phyloP scores from a whole-genome alignment of 176 grass and related monocot species.

The Carex myosuroides region DNA sequence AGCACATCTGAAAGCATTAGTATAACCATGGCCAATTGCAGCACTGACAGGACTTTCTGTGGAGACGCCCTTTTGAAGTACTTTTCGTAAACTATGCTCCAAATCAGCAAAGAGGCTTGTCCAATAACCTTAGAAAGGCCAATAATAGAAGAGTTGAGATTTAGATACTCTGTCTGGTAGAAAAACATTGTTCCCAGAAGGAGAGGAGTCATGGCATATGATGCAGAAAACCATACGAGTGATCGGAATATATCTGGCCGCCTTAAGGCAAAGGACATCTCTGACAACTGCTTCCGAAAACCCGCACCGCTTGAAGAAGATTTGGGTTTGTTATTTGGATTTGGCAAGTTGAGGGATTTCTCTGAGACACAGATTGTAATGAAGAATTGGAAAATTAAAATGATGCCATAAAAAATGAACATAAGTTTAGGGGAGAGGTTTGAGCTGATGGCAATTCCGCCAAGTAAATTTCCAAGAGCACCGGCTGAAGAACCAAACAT shows the following conservation, averaged over 20 bases:
- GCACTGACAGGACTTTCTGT: slow-evolving; percentile 49
- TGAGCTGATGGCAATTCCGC: slow-evolving; percentile 63
- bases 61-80: slow-evolving; percentile 59
- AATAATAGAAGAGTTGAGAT: slow-evolving; percentile 69
- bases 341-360: slow-evolving; percentile 74
- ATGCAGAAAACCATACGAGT: slow-evolving; percentile 69
- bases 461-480: slow-evolving; percentile 77
- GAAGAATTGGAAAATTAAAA: slow-evolving; percentile 66
- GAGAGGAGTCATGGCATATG: slow-evolving; percentile 69
- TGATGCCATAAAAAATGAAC: slow-evolving; percentile 66
- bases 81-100: slow-evolving; percentile 84
- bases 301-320: slow-evolving; percentile 32
- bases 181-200: slow-evolving; percentile 92
- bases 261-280: slow-evolving; percentile 43
- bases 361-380: slow-evolving; percentile 58
- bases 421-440: slow-evolving; percentile 56
- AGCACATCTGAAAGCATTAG: slow-evolving; percentile 72
- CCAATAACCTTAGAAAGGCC: slow-evolving; percentile 92
- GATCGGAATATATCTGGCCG: slow-evolving; percentile 60
- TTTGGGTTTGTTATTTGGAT: slow-evolving; percentile 18
- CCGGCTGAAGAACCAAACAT: slow-evolving; percentile 79
- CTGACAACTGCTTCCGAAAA: slow-evolving; percentile 69
- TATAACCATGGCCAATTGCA: slow-evolving; percentile 54
- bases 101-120: slow-evolving; percentile 56
- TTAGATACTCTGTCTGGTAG: slow-evolving; percentile 83